Evolutionary conservation across 352 stramenopile species (phyloP).

Genomic region (Peronosclerospora sorghi): DNA sequence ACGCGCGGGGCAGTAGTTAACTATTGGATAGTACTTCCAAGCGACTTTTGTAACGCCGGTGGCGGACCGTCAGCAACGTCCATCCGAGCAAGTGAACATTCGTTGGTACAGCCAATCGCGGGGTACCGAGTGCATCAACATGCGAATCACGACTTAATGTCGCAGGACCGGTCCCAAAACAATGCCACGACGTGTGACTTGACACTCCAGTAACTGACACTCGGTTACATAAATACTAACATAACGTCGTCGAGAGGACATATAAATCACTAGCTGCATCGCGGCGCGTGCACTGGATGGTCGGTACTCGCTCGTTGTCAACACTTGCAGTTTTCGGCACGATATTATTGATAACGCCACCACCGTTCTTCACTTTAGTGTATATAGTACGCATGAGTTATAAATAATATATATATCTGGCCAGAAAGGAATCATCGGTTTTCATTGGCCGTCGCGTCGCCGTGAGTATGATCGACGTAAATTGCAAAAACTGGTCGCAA

Average conservation of each 20-base stretch:
- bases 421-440: not conserved
- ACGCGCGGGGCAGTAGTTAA: constrained; percentile 2
- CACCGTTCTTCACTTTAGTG: constrained; percentile 1
- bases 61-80: not conserved
- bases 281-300: no score
- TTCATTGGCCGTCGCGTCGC: not conserved
- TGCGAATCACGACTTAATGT: constrained; percentile 2
- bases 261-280: no score
- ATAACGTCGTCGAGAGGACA: no score
- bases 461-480: not conserved
- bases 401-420: not conserved
- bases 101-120: not conserved
- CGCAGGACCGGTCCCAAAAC: constrained; percentile 13
- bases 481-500: not conserved
- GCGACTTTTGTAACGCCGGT: not conserved
- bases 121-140: not conserved
- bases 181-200: constrained; percentile 4
- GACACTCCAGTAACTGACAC: constrained; percentile 2
- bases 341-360: not conserved
- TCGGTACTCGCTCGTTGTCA: no score
- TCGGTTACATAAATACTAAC: no score
- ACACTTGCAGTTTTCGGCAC: no score
- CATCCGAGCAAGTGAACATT: no score
- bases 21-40: constrained; percentile 3
- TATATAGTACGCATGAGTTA: no score